Conservation (phyloP, 2,329 filamentous ascomycete genomes). For the Stagonosporopsis tanaceti region DNA sequence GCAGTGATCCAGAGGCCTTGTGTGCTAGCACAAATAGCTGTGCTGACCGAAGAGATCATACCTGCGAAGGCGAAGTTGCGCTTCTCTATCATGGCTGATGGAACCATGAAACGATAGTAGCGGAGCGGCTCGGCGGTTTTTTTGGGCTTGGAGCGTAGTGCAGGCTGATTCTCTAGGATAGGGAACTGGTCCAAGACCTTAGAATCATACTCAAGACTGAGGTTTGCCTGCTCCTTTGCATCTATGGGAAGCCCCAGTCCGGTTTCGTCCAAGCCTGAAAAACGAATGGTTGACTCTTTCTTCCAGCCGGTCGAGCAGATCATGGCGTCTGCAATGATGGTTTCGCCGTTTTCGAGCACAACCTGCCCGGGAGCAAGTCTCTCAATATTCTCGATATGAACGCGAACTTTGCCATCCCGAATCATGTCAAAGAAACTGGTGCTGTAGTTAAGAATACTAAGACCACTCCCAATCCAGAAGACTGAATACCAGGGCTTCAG, state of each 20-base stretch:
- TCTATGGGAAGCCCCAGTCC: constrained; percentile 17
- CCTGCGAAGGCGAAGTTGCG: constrained; percentile 29
- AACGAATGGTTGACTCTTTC: constrained; percentile 12
- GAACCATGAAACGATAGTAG: constrained; percentile 56
- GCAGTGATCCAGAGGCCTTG: constrained; percentile 63
- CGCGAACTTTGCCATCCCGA: constrained; percentile 60
- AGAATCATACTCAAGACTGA: constrained; percentile 61
- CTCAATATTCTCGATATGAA: constrained; percentile 39
- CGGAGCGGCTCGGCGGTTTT: constrained; percentile 36
- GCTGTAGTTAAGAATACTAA: constrained; percentile 69
- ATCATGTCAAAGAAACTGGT: constrained; percentile 66
- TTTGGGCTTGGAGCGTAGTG: constrained; percentile 14
- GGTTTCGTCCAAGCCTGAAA: constrained; percentile 12
- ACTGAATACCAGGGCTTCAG: constrained; percentile 53
- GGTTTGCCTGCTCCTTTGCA: constrained; percentile 52
- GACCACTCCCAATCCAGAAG: constrained; percentile 63
- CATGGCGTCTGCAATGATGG: constrained; percentile 3
- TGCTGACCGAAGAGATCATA: constrained; percentile 48
- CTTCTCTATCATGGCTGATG: constrained; percentile 25
- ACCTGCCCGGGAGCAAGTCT: constrained; percentile 6
- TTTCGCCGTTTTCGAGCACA: constrained; percentile 2
- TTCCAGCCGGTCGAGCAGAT: constrained; percentile 14
- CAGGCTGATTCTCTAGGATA: constrained; percentile 60
- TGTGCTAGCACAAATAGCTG: constrained; percentile 46
- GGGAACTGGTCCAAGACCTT: constrained; percentile 64